phyloP scores from a whole-genome alignment of 2,329 filamentous ascomycete species.

The Diaporthe destruens region DNA sequence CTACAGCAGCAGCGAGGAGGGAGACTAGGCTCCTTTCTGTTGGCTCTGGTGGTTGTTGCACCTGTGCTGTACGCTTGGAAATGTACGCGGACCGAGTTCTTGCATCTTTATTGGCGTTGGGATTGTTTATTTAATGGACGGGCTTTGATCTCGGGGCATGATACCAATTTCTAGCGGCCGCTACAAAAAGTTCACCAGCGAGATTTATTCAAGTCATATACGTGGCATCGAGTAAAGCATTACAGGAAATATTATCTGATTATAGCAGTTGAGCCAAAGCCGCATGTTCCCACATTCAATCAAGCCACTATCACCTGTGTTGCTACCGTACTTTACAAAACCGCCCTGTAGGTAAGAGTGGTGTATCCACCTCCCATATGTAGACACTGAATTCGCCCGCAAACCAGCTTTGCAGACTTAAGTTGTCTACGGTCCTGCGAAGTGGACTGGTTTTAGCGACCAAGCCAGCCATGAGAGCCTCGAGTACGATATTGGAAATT shows the following conservation, averaged over 20 bases:
- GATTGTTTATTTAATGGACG: not conserved
- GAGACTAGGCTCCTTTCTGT: not conserved
- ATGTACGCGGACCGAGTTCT: not conserved
- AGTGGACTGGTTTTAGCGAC: not conserved
- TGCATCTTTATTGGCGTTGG: conserved; percentile 7
- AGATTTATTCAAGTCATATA: not conserved
- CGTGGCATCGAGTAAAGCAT: not conserved
- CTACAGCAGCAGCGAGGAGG: conserved; percentile 51
- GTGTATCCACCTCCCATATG: not conserved
- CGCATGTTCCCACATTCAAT: no score
- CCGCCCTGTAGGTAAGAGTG: not conserved
- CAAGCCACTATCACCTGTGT: not conserved
- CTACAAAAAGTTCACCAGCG: not conserved
- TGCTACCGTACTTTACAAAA: not conserved
- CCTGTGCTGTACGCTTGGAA: no score
- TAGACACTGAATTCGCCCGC: not conserved
- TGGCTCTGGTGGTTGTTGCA: not conserved
- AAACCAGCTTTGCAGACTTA: not conserved
- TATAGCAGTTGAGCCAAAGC: not conserved
- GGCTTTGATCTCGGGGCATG: conserved; percentile 3
- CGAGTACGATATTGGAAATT: no score
- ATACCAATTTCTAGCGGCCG: conserved; percentile 30
- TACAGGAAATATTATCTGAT: not conserved
- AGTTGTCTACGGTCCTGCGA: not conserved
- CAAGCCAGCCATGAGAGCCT: not conserved